Conservation (phyloP, 2,329 filamentous ascomycete genomes). For the Diplodia corticola region DNA sequence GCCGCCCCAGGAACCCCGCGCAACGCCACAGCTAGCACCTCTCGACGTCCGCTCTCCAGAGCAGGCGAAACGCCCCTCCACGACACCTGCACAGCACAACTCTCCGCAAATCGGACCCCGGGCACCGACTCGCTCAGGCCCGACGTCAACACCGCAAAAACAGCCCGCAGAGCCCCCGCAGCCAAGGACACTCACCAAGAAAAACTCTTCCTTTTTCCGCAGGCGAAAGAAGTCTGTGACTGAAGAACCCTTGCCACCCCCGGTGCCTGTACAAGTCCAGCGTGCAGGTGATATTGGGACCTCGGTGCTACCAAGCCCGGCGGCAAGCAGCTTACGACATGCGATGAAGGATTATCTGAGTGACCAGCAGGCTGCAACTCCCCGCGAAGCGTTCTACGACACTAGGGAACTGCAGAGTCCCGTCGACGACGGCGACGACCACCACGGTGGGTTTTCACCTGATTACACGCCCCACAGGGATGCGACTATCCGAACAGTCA, state of each 20-base stretch:
- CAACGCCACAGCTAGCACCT: conserved; percentile 7
- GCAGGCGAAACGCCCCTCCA: conserved; percentile 18
- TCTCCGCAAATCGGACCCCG: conserved; percentile 21
- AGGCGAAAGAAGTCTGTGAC: conserved; percentile 86
- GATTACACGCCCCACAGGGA: conserved; percentile 72
- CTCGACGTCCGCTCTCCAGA: conserved; percentile 23
- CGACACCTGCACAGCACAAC: conserved; percentile 17
- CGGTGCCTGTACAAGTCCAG: conserved; percentile 50
- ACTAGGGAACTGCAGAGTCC: conserved; percentile 32
- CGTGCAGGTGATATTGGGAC: conserved; percentile 32
- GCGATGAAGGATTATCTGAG: conserved; percentile 83
- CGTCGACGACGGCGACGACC: conserved; percentile 34
- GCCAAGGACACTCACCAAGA: conserved; percentile 68
- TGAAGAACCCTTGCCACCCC: conserved; percentile 64
- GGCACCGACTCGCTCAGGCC: not conserved
- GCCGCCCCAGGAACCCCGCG: conserved; percentile 17
- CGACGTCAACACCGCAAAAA: conserved; percentile 5
- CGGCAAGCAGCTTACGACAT: conserved; percentile 77
- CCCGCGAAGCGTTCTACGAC: conserved; percentile 32
- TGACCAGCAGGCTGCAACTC: conserved; percentile 29
- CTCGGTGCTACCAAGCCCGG: conserved; percentile 43
- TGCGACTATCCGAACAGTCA: conserved; percentile 69
- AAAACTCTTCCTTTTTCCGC: conserved; percentile 91
- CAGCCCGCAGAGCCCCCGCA: conserved; percentile 16
- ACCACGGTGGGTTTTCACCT: conserved; percentile 66